Evolutionary conservation across 495 filamentous ascomycete species (phyloP).

Genomic region (Aspergillus incahuasiensis): DNA sequence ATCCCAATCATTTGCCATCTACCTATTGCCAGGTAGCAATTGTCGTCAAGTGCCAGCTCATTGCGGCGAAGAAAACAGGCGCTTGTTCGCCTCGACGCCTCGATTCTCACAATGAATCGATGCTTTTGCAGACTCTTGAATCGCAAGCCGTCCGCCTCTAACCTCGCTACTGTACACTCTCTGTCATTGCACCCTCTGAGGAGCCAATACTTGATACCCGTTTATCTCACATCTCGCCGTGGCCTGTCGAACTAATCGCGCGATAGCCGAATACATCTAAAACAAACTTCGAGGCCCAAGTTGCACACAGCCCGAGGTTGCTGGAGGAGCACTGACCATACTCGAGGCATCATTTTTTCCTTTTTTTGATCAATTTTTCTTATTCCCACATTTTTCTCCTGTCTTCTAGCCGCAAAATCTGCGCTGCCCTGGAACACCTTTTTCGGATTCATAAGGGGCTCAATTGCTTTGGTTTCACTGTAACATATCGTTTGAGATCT

Average conservation of each 20-base stretch:
- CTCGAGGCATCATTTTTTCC: constrained; percentile 1
- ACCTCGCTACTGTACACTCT: constrained; percentile 8
- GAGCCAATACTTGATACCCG: constrained; percentile 22
- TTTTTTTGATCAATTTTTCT: constrained; percentile 1
- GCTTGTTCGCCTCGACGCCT: constrained; percentile 16
- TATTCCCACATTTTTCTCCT: background rate
- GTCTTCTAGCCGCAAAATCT: background rate
- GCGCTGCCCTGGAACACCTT: constrained; percentile 2
- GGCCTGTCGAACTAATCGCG: background rate
- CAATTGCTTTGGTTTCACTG: constrained; percentile 14
- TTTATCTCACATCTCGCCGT: background rate
- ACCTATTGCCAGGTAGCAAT: constrained; percentile 1
- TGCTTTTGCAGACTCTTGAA: constrained; percentile 16
- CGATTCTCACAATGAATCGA: constrained; percentile 35
- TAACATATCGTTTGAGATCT: constrained; percentile 16
- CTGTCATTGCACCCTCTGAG: constrained; percentile 27
- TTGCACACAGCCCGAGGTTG: constrained; percentile 2
- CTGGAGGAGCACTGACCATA: constrained; percentile 11
- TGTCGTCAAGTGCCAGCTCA: constrained; percentile 15
- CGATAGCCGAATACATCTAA: constrained; percentile 5
- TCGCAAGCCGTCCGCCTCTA: constrained; percentile 20
- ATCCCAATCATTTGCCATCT: background rate
- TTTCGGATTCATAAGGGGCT: background rate
- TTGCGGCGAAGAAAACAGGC: constrained; percentile 21
- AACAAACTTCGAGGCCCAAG: background rate